A percentile compares a stretch with the other conserved stretches of the same genome.
Evolutionary conservation across 768 basidiomycete species (phyloP).

Genomic region (Pseudohyphozyma bogoriensis): DNA sequence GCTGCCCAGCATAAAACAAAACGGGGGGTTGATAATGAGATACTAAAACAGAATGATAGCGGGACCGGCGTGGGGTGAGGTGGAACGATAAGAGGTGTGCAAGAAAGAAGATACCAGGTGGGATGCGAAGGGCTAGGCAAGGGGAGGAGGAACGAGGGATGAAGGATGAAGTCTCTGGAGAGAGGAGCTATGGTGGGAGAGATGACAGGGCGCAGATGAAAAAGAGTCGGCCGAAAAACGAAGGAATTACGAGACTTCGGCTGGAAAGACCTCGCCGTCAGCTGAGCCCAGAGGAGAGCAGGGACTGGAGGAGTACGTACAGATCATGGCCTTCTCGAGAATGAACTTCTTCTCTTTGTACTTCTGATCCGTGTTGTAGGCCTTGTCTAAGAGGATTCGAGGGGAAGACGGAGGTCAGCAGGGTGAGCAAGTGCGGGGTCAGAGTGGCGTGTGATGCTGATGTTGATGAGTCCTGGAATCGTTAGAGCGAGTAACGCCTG

Average conservation of each 20-base stretch:
- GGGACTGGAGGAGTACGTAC: slow-evolving; percentile 27
- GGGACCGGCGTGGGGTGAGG: background rate
- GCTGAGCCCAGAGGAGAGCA: background rate
- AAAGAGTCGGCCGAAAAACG: background rate
- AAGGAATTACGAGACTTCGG: background rate
- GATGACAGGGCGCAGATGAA: background rate
- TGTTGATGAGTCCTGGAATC: no score
- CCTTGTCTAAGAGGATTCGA: slow-evolving; percentile 59
- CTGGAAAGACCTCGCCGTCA: background rate
- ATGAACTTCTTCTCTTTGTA: slow-evolving; percentile 99
- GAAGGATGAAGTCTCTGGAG: background rate
- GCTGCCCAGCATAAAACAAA: no score
- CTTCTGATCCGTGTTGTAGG: slow-evolving; percentile 79
- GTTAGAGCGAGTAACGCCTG: no score
- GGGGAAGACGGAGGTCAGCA: no score
- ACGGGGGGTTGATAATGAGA: no score
- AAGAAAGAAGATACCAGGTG: background rate
- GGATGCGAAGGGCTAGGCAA: background rate
- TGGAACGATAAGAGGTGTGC: background rate
- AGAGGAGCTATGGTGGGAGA: background rate
- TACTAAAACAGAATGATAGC: no score
- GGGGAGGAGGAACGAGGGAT: background rate
- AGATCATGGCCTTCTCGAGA: slow-evolving; percentile 50
- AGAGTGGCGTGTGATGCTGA: no score
- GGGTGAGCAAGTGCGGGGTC: no score